Base-by-base conservation (phyloP, 371 early-diverging fungal genomes). In the Catenaria anguillulae region DNA sequence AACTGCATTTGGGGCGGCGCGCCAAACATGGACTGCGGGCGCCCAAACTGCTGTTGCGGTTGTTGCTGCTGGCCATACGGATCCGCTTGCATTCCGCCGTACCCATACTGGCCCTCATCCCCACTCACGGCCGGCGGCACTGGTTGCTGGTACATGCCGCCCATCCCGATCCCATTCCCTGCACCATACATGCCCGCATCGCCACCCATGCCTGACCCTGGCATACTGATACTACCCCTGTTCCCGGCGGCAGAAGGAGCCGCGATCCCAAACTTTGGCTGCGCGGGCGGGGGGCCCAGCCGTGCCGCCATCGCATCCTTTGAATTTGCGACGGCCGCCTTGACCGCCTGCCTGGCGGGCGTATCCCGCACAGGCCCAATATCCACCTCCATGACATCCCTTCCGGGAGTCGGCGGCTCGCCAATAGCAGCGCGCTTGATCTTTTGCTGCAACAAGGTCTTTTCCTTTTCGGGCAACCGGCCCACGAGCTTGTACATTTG, bases 381-480 rank as follows among this genome's bases (percentile, higher is more conserved):
- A 21, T 43, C 45, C 46, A 33, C 61, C 4, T 21, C 61, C 61
- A 24, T 43, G 45, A 21, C 19, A 17, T 43, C 45, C 3, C 45
- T 8, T 12, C 45, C 45, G 19, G 45, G 45, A 4, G 45, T 43
- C 10, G 42, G 33, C 45, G 48, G 50, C 12, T 12, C 55, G 34
- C 31, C 19, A 24, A 19, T 40, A 58, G 55, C 52, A 6, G 76
- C 73, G 60, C 88, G 70, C 70, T 85, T 88, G 45, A 92, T 66
- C 55, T 81, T 73, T 66, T 92, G 90, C 64, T 87, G 81, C 23
- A 88, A 64, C 75, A 92, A 79, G 21, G 79, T 75, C 64, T 80
- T 81, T 66, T 90, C 90, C 68, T 87, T 89, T 45, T 88, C 89
- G 3, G 83, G 71, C 6, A 92, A 62, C n/a, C 78, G 68, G 5